Evolutionary conservation across 306 rosid genomes (phyloP), one percentile per base, ranked within the genome.

Genomic region (Cyclanthera cordifolia): DNA sequence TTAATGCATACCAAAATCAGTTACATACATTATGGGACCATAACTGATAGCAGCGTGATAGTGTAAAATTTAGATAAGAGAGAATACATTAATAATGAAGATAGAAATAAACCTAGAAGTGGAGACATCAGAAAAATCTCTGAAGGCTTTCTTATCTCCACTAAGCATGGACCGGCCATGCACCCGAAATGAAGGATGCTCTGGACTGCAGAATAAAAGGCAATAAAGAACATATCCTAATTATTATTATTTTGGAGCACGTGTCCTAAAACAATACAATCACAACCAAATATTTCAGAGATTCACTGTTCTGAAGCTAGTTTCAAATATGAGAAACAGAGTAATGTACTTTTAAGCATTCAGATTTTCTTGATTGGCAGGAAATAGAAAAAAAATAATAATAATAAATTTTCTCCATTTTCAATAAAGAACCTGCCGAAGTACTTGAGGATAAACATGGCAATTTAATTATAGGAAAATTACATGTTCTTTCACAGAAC

Each of bases 111-210:
- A 94, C 99, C 99, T 94, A 82, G 97, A 85, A 64, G 90, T 75
- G 63, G 99, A 82, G 71, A 84, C 85, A 57, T 90, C 97, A 61
- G 88, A 73, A 85, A 80, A 94, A 69, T 82, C 97, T 88, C 85
- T 80, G 79, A 87, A 84, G 71, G 85, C 56, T 75, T 86, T 81
- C 87, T 87, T 81, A 78, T 86, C 97, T 77, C 99, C 97, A 76
- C 99, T 80, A 75, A 93, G 99, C 86, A 93, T 84, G 75, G 99
- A 93, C 78, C 87, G 90, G 34, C 85, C 95, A 72, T 91, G 95
- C 73, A 86, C 89, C 77, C 87, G 90, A 59, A 86, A 73, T 56
- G 95, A 94, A 70, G 99, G 97, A 76, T 94, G 97, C 78, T 94
- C 99, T 72, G 97, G 97, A 88, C 99, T 94, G 67, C 15, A 70